Evolutionary conservation across 371 early-diverging fungal species (phyloP), one percentile per base, ranked within the genome.

Genomic region (Syncephalastrum contaminatum): DNA sequence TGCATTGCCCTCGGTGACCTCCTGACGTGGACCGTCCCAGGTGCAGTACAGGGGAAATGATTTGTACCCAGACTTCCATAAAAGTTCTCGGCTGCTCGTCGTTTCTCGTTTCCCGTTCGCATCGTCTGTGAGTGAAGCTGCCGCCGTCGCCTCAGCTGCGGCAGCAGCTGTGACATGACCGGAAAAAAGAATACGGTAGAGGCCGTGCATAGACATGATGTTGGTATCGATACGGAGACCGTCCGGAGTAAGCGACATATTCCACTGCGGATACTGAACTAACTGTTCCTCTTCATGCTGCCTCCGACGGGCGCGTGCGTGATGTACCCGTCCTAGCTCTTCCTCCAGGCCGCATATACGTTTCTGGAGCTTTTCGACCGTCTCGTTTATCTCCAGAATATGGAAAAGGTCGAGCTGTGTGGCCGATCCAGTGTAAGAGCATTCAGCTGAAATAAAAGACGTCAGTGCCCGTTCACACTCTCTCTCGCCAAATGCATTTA

Each of bases 361-460:
- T 40, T 72, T 57, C 48, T 69, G 69, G 13, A 75, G 40, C 18
- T 42, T 43, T 19, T 69, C 63, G 8, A 72, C 66, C 0, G 72
- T 72, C 43, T 75, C 66, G 20, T 71, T 75, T 39, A 75, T 22
- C 16, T 69, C 60, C 4, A 71, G 59, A 7, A 75, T 57, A 40
- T 67, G 71, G 43, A 75, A 75, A 7, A 75, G 46, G 47, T 75
- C 75, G 16, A 75, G 62, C 51, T 75, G 75, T 1, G 75, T 69
- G 4, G 69, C 54, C 20, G 67, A 67, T 48, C 75, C 75, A 20
- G 67, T 61, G 36, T 75, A 75, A 43, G 67, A 72, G 48, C 75
- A 75, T 16, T 55, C 25, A 7, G 56, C 72, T 73, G 39, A 12
- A 39, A 4, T 1, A 0, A 19, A 51, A 50, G 19, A 14, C 24